Percentiles rank a stretch among this genome's conserved stretches.
Evolutionary conservation across 2,329 filamentous ascomycete species (phyloP).

Genomic region (Trichophyton mentagrophytes): DNA sequence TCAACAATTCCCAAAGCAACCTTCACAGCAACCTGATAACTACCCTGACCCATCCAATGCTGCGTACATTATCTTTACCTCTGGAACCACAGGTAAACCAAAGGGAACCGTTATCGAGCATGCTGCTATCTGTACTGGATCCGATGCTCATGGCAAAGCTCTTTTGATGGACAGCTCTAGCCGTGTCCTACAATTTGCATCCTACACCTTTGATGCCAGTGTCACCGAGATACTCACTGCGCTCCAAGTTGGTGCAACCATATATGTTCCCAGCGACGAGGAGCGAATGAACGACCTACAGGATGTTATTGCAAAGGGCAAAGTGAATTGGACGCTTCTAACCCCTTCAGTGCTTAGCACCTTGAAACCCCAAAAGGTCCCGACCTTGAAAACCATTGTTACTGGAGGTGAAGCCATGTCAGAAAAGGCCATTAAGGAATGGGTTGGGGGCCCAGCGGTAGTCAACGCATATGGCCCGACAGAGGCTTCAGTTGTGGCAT

Average conservation of each 20-base stretch:
- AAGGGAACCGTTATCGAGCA: constrained; percentile 54
- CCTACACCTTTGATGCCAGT: constrained; percentile 44
- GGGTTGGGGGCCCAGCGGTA: constrained; percentile 30
- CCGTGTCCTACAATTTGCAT: constrained; percentile 47
- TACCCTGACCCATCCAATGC: constrained; percentile 18
- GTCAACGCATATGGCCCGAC: constrained; percentile 35
- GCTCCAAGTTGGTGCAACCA: constrained; percentile 44
- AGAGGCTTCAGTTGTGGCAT: constrained; percentile 28
- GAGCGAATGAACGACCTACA: constrained; percentile 41
- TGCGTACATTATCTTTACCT: constrained; percentile 51
- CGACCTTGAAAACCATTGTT: constrained; percentile 32
- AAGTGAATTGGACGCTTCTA: constrained; percentile 42
- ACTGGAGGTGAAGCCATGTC: constrained; percentile 36
- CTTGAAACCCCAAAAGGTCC: constrained; percentile 33
- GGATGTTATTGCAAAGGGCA: constrained; percentile 39
- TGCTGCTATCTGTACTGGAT: constrained; percentile 42
- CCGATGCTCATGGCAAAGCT: constrained; percentile 39
- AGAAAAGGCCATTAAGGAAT: constrained; percentile 31
- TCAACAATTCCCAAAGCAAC: constrained; percentile 17
- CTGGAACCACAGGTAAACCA: constrained; percentile 44
- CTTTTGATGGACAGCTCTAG: constrained; percentile 41
- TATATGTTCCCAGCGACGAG: constrained; percentile 44
- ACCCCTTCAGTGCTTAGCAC: constrained; percentile 47
- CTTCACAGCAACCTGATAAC: constrained; percentile 12
- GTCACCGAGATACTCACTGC: constrained; percentile 44